Percentiles rank a stretch among this genome's conserved stretches.
Conservation (phyloP, 768 basidiomycete genomes). For the Pulveroboletus sp. region DNA sequence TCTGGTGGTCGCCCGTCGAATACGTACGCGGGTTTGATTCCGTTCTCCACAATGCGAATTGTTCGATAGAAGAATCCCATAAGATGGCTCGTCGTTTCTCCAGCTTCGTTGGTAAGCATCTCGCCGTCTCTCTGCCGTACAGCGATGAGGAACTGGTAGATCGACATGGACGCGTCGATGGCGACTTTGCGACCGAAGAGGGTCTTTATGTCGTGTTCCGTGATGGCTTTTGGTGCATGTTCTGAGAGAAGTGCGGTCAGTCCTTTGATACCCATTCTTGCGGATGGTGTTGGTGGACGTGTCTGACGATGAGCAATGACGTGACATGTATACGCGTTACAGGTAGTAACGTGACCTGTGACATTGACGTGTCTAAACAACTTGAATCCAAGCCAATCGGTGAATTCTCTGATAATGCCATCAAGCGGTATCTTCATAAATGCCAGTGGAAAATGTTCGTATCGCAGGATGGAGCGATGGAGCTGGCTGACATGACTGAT, state of each 20-base stretch:
- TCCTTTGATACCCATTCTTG: conserved; percentile 89
- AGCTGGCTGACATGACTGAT: too few relatives aligned
- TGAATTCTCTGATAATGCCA: too few relatives aligned
- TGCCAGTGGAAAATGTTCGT: too few relatives aligned
- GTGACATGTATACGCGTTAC: conserved; percentile 20
- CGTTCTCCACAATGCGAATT: conserved; percentile 96
- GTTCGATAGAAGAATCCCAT: conserved; percentile 99
- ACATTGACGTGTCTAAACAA: conserved; percentile 14
- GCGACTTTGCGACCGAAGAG: conserved; percentile 98
- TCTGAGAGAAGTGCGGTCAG: conserved; percentile 87
- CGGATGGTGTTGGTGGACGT: neutral
- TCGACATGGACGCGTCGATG: conserved; percentile 97
- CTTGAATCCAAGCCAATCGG: too few relatives aligned
- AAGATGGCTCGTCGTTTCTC: conserved; percentile 96
- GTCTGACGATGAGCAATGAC: neutral
- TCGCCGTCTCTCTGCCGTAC: conserved; percentile 96
- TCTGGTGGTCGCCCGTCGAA: conserved; percentile 99
- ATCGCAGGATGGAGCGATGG: too few relatives aligned
- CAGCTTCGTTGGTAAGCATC: conserved; percentile 94
- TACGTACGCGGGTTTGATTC: conserved; percentile 96
- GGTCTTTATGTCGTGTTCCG: conserved; percentile 93
- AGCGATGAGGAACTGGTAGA: conserved; percentile 97
- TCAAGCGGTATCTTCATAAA: too few relatives aligned
- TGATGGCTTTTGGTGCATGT: conserved; percentile 84
- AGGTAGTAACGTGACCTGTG: conserved; percentile 10